Evolutionary conservation across 2,329 filamentous ascomycete genomes (phyloP).

Genomic region (Bipolaris gigantea): DNA sequence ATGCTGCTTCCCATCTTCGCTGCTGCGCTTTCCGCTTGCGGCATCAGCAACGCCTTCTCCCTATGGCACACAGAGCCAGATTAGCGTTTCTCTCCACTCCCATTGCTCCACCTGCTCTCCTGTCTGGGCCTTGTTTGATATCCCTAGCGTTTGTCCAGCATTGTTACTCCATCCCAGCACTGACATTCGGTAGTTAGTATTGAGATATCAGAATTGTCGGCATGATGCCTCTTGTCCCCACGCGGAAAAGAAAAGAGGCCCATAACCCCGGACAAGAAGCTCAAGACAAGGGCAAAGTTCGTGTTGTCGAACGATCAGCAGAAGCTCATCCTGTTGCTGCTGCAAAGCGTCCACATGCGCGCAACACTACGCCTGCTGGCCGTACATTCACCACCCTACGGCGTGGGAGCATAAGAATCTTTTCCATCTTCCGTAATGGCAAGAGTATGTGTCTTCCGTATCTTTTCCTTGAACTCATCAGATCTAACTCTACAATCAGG

Average conservation of each 20-base stretch:
- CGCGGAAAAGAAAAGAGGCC: slow-evolving; percentile 38
- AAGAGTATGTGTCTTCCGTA: slow-evolving; percentile 26
- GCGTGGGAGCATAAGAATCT: slow-evolving; percentile 36
- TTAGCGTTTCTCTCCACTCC: background rate
- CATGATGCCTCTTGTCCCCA: slow-evolving; percentile 38
- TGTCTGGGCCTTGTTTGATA: background rate
- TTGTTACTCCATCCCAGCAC: slow-evolving; percentile 2
- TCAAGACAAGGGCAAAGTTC: slow-evolving; percentile 39
- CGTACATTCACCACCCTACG: slow-evolving; percentile 36
- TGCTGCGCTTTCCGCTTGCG: background rate
- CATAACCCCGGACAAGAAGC: slow-evolving; percentile 22
- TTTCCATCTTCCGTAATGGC: slow-evolving; percentile 40
- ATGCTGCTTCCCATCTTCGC: background rate
- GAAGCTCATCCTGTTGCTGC: slow-evolving; percentile 13
- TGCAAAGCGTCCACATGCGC: slow-evolving; percentile 19
- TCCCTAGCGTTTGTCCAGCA: slow-evolving; percentile 3
- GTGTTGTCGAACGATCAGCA: slow-evolving; percentile 32
- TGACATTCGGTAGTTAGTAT: background rate
- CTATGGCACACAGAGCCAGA: background rate
- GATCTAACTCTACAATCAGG: slow-evolving; percentile 15
- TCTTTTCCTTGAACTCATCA: background rate
- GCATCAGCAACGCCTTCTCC: background rate
- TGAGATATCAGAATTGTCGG: slow-evolving; percentile 3
- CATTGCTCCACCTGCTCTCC: background rate
- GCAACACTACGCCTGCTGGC: slow-evolving; percentile 22